These are phyloP conservation scores for Aureobasidium leucospermi DNA, from an alignment of 2,329 filamentous ascomycete species.

Conservation along the genomic window DNA sequence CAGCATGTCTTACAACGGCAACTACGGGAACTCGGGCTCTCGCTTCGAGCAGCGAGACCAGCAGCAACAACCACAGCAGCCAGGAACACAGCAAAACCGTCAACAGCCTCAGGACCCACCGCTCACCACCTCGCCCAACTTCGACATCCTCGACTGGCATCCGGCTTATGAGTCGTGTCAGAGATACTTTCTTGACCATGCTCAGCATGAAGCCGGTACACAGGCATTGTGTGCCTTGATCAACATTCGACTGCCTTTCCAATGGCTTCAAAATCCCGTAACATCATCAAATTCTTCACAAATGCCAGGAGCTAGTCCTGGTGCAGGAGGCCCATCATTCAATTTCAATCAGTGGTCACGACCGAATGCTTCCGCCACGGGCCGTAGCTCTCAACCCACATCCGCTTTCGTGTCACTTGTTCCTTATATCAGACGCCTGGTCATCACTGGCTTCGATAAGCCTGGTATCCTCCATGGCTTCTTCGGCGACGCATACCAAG, in stretches of 20 bases:
- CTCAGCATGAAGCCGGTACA: conserved; percentile 73
- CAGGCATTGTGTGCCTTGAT: conserved; percentile 84
- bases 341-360: conserved; percentile 24
- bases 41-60: background rate
- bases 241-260: conserved; percentile 86
- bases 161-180: conserved; percentile 85
- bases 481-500: conserved; percentile 87
- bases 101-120: conserved; percentile 15
- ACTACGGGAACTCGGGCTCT: background rate
- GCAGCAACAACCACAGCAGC: conserved; percentile 5
- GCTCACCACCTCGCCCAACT: conserved; percentile 39
- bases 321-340: conserved; percentile 19
- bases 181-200: conserved; percentile 83
- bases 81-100: background rate
- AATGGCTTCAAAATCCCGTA: conserved; percentile 53
- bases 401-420: conserved; percentile 58
- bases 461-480: conserved; percentile 85
- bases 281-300: conserved; percentile 27
- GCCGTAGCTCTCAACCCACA: conserved; percentile 24
- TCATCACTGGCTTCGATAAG: conserved; percentile 86
- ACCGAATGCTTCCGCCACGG: conserved; percentile 32
- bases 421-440: conserved; percentile 82
- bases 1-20: conserved; percentile 9
- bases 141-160: conserved; percentile 90
- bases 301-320: background rate